Base-by-base conservation (phyloP, 2,329 filamentous ascomycete genomes). In the Diaporthe batatas region DNA sequence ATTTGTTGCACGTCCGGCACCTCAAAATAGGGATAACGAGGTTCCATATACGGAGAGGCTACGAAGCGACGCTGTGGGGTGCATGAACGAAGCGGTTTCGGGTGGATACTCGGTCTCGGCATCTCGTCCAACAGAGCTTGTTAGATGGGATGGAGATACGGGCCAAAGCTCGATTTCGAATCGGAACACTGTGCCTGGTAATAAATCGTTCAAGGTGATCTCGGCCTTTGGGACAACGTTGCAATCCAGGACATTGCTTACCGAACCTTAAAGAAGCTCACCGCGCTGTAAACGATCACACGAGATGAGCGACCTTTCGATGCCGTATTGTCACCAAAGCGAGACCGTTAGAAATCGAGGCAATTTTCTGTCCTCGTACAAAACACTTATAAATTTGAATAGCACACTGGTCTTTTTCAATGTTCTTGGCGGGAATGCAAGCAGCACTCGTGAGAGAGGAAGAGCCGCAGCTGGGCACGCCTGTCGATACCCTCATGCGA, bases 51-150 rank as follows among this genome's bases (percentile, higher is more conserved):
- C 23, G 3, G 21, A 8, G 25, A 53, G 29, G 2, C 29, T 36
- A 51, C 2, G 16, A 32, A 16, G 18, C 32, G 16, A 25, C 29
- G 23, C 4, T 4, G 16, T 12, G 62, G 25, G n/a, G 21, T 23
- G 62, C 62, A 67, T 67, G 7, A 67, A 39, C 29, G 4, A 53
- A 25, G 29, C 32, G 7, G 62, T 67, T 67, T 67, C 62, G n/a
- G 21, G 44, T 39, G 29, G 32, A 53, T 12, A 39, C 21, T 39
- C 7, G 34, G 32, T 53, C n/a, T 25, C 62, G 32, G 47, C 62
- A 67, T 67, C 47, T 53, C 47, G 62, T 67, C 47, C 14, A 67
- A 25, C n/a, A 25, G 8, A 67, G 62, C 62, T 67, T 51, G 44
- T 3, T 18, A 25, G 7, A 39, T 67, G 32, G 44, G 62, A 67